A percentile compares a stretch with the other conserved stretches of the same genome.
These are phyloP conservation scores for Ceratobasidium sp. DNA, from an alignment of 1,284 basidiomycete genomes.

Conservation along the genomic window DNA sequence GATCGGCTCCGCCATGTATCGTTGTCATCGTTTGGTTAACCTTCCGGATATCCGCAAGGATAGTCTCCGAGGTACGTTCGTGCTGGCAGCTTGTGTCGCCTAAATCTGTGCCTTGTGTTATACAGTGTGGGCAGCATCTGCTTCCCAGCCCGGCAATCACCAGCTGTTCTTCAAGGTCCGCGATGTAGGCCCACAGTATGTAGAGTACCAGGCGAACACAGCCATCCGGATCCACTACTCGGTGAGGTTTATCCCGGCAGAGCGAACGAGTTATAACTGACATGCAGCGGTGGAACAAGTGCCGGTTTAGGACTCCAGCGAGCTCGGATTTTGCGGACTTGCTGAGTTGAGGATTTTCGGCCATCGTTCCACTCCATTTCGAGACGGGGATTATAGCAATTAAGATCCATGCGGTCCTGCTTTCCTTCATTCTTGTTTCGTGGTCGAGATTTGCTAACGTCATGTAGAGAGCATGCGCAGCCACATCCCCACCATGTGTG, in stretches of 20 bases:
- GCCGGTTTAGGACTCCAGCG: neutral
- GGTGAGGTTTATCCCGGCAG: neutral
- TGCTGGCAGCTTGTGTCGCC: too few relatives aligned
- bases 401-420: conserved; percentile 7
- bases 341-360: neutral
- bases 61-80: too few relatives aligned
- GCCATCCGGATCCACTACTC: conserved; percentile 11
- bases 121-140: too few relatives aligned
- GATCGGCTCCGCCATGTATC: too few relatives aligned
- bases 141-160: neutral
- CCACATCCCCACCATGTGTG: neutral
- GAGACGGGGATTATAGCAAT: conserved; percentile 11
- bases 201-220: neutral
- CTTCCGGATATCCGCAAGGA: too few relatives aligned
- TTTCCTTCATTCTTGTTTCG: neutral
- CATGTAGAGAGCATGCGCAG: conserved; percentile 17
- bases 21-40: too few relatives aligned
- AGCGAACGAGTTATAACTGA: neutral
- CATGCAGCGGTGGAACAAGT: conserved; percentile 22
- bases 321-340: neutral
- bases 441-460: conserved; percentile 20
- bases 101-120: too few relatives aligned
- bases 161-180: conserved; percentile 14
- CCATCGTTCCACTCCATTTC: neutral
- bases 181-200: neutral